phyloP scores from a whole-genome alignment of 1,139 yeast genomes.

The Nakaseomyces bracarensis region DNA sequence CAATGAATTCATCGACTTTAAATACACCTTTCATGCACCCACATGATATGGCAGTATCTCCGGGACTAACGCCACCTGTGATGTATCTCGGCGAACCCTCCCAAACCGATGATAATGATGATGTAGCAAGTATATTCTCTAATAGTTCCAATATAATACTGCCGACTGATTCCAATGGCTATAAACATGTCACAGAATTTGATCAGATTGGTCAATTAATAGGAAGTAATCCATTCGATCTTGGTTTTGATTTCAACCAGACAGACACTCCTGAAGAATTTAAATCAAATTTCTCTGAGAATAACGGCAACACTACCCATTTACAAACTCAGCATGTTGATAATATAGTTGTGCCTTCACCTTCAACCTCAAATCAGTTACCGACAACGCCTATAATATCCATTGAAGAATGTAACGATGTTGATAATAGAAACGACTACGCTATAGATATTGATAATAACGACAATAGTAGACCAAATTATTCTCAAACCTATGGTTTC shows the following conservation, averaged over 20 bases:
- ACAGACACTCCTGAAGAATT: slow-evolving; percentile 6
- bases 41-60: slow-evolving; percentile 15
- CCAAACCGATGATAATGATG: slow-evolving; percentile 26
- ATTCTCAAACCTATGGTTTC: background rate
- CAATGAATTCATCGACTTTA: background rate
- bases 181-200: slow-evolving; percentile 18
- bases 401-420: slow-evolving; percentile 20
- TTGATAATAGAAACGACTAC: background rate
- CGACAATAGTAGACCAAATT: background rate
- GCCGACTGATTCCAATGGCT: slow-evolving; percentile 23
- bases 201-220: slow-evolving; percentile 18
- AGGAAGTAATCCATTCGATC: slow-evolving; percentile 2
- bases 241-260: slow-evolving; percentile 4
- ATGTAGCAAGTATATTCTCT: slow-evolving; percentile 27
- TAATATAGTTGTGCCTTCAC: slow-evolving; percentile 5
- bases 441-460: slow-evolving; percentile 4
- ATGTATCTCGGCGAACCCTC: slow-evolving; percentile 8
- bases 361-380: slow-evolving; percentile 8
- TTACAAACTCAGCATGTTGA: background rate
- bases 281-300: background rate
- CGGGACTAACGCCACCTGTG: slow-evolving; percentile 15
- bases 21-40: slow-evolving; percentile 13
- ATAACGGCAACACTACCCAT: background rate
- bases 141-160: slow-evolving; percentile 18
- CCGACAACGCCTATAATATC: slow-evolving; percentile 23